phyloP scores from a whole-genome alignment of 768 basidiomycete species.

The Lyophyllum semitale region DNA sequence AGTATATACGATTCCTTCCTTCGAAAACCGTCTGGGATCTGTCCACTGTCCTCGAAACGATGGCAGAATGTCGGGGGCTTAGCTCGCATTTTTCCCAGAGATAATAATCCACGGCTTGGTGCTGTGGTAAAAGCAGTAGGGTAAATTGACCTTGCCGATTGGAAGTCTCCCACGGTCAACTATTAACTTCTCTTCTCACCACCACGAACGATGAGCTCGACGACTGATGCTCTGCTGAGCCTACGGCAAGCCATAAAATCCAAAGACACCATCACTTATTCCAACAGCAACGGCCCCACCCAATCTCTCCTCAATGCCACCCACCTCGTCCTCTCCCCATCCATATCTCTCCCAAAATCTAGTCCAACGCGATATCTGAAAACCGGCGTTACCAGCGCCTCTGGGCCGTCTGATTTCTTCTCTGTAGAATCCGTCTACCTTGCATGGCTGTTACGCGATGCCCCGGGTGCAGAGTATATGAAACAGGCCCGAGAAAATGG shows the following conservation, averaged over 20 bases:
- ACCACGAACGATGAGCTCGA: conserved; percentile 28
- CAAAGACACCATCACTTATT: conserved; percentile 51
- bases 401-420: conserved; percentile 66
- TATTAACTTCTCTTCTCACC: not conserved
- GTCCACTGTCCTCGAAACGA: too few relatives aligned
- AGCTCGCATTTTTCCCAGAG: too few relatives aligned
- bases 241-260: conserved; percentile 67
- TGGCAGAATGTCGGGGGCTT: too few relatives aligned
- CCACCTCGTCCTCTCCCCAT: conserved; percentile 59
- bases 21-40: too few relatives aligned
- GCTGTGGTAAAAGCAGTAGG: too few relatives aligned
- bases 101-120: too few relatives aligned
- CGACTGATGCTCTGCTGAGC: conserved; percentile 52
- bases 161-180: not conserved
- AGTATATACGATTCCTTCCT: too few relatives aligned
- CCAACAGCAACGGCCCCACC: conserved; percentile 40
- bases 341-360: conserved; percentile 65
- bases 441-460: conserved; percentile 79
- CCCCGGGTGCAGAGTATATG: conserved; percentile 84
- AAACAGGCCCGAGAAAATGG: conserved; percentile 79
- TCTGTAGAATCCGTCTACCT: conserved; percentile 81
- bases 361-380: conserved; percentile 78
- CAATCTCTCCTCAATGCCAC: conserved; percentile 58
- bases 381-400: conserved; percentile 46
- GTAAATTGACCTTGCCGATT: too few relatives aligned